Base-by-base conservation (phyloP, 1,139 yeast species). In the Hyphopichia khmerensis region DNA sequence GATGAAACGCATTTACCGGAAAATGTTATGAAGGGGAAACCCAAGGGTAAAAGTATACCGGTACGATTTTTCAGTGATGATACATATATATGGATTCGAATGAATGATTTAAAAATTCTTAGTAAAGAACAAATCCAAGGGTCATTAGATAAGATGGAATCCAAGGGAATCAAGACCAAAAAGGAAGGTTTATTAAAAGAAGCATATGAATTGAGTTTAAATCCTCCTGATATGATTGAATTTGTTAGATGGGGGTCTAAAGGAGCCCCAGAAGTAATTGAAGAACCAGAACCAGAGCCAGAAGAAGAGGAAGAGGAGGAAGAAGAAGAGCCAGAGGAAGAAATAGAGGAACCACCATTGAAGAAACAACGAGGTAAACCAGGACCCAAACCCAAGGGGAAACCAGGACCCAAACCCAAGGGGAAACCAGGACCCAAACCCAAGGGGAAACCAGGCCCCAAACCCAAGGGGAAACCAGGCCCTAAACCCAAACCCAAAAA, bases 21-120 rank as follows among this genome's bases (percentile, higher is more conserved):
- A 10, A 67, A 75, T 49, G 75, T 85, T 24, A 48, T 64, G 35
- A 57, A 62, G 30, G 72, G 71, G 45, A 77, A 72, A 48, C 82
- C 86, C 11, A 79, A 76, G 51, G 53, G 51, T 40, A 46, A 55
- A 48, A 39, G 44, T 33, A 45, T 77, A 58, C 76, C 79, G 0
- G 86, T 82, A 11, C 67, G 84, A 47, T 82, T 82, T 53, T 77
- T 80, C 56, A 78, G 78, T 48, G 88, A 82, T 57, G 87, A 82
- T 54, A 82, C 84, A 2, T 82, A 80, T 53, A 79, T 80, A 43
- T 82, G 87, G 87, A 75, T 79, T 39, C 69, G 71, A 32, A 53
- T 58, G 8, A 59, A 60, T 33, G 86, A 80, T 47, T 49, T 81
- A 24, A 65, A 65, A 45, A 45, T 48, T 11, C 59, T 73, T 43